Conservation (phyloP, 768 basidiomycete genomes). For the Lentinus tigrinus region DNA sequence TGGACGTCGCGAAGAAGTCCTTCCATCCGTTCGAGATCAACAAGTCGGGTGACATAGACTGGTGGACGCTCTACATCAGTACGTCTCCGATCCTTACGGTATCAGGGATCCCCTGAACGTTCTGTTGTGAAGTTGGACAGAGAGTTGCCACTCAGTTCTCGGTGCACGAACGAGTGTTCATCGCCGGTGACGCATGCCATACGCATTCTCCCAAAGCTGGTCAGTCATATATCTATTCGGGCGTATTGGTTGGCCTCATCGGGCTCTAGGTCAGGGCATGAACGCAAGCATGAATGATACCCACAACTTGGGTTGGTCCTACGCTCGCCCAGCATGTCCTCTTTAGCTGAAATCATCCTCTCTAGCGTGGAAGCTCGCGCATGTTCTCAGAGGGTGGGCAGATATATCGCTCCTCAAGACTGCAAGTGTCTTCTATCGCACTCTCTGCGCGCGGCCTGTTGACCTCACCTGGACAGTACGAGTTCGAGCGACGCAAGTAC, state of each 20-base stretch:
- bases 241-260: background rate
- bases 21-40: conserved; percentile 41
- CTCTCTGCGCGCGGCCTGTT: background rate
- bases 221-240: conserved; percentile 4
- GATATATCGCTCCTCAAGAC: conserved; percentile 44
- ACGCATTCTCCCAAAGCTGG: conserved; percentile 46
- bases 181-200: conserved; percentile 56
- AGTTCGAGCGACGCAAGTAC: conserved; percentile 52
- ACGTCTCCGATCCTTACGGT: background rate
- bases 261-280: conserved; percentile 43
- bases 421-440: conserved; percentile 26
- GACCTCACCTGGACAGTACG: conserved; percentile 37
- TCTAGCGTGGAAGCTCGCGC: conserved; percentile 51
- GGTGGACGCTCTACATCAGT: conserved; percentile 50
- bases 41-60: conserved; percentile 30
- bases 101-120: conserved; percentile 1
- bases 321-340: background rate
- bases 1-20: conserved; percentile 43
- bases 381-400: conserved; percentile 49
- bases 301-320: conserved; percentile 45
- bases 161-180: conserved; percentile 47
- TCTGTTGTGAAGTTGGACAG: conserved; percentile 55
- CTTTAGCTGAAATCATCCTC: background rate
- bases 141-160: conserved; percentile 54
- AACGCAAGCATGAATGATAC: conserved; percentile 55